A percentile compares a stretch with the other conserved stretches of the same genome.
Evolutionary conservation across 345 rosid genomes (phyloP).

Genomic region (Salix purpurea): DNA sequence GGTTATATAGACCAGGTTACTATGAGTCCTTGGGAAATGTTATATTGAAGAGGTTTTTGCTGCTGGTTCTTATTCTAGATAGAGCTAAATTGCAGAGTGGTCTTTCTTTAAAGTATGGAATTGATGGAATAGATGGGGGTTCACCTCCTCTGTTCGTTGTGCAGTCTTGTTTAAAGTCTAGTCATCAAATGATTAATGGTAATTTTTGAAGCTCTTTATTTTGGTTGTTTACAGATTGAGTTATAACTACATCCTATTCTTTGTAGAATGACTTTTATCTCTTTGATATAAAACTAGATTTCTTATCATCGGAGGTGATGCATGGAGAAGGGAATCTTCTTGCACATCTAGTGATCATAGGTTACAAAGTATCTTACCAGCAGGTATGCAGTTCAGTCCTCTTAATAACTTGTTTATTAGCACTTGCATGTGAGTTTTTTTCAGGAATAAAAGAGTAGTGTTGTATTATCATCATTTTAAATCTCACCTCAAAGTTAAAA

Average conservation of each 20-base stretch:
- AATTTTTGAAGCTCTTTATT: conserved; percentile 12
- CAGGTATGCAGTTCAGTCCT: conserved; percentile 52
- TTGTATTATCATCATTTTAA: not conserved
- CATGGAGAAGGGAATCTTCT: conserved; percentile 93
- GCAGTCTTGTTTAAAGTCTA: conserved; percentile 66
- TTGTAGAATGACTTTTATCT: conserved; percentile 30
- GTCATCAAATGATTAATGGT: conserved; percentile 76
- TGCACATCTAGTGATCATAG: conserved; percentile 73
- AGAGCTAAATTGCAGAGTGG: conserved; percentile 68
- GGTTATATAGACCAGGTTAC: conserved; percentile 87
- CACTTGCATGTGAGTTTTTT: not conserved
- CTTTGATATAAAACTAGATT: conserved; percentile 47
- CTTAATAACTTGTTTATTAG: conserved; percentile 1
- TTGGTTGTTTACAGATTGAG: conserved; percentile 1
- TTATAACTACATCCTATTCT: conserved; percentile 16
- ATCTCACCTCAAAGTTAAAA: no score
- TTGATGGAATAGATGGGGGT: conserved; percentile 93
- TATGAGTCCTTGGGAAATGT: conserved; percentile 74
- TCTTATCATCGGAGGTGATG: conserved; percentile 82
- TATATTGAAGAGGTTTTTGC: conserved; percentile 79
- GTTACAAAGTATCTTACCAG: conserved; percentile 72
- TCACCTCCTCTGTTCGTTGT: conserved; percentile 66
- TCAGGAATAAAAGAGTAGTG: not conserved
- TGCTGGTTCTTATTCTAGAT: conserved; percentile 74
- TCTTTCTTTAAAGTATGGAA: conserved; percentile 77